Conservation (phyloP, 352 stramenopile species). For the Thalassiosira delicatula region DNA sequence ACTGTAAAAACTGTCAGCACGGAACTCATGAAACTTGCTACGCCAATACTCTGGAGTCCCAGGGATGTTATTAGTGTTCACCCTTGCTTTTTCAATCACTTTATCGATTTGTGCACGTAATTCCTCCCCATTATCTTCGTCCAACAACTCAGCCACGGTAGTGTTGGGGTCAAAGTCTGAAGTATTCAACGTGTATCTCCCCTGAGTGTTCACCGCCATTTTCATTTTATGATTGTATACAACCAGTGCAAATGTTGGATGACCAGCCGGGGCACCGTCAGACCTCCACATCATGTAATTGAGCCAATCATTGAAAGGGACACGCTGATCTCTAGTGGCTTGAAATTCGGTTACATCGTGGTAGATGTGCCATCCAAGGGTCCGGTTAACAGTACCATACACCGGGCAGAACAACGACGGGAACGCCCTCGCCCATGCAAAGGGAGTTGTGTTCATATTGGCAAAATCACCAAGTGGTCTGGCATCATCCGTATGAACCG, state of each 20-base stretch:
- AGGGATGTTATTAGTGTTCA: not conserved
- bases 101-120: not conserved
- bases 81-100: not conserved
- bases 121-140: not conserved
- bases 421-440: no score
- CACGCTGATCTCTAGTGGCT: no score
- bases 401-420: no score
- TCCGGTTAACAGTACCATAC: no score
- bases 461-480: no score
- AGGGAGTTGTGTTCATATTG: no score
- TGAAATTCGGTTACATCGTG: no score
- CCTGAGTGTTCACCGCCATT: not conserved
- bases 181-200: not conserved
- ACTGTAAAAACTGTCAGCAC: not conserved
- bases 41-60: not conserved
- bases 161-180: not conserved
- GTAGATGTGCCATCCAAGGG: no score
- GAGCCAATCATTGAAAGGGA: not conserved
- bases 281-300: constrained; percentile 1
- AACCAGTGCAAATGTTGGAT: constrained; percentile 8
- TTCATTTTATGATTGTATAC: constrained; percentile 8
- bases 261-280: not conserved
- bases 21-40: not conserved
- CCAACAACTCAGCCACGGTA: not conserved
- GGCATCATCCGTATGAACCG: no score